Evolutionary conservation across 1,284 basidiomycete genomes (phyloP), one percentile per base, ranked within the genome.

Genomic region (Malassezia furfur): DNA sequence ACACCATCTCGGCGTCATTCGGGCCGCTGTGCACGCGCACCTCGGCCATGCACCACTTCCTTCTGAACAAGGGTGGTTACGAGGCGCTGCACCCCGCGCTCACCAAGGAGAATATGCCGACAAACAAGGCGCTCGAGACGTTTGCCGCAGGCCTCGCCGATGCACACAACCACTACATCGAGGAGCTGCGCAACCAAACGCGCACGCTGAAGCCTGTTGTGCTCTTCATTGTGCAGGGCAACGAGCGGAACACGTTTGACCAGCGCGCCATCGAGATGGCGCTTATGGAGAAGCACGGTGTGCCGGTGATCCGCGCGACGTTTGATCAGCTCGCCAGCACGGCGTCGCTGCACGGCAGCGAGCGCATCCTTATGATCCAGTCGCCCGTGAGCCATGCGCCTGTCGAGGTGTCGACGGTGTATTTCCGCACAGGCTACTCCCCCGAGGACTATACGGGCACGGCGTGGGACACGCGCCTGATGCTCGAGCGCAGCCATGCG

Each of bases 221-320:
- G 17, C 79, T 98, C 2, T 91, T 96, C 65, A 88, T 96, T 5
- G 84, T 90, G 0, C 91, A 94, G 70, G 81, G 84, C 8, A 81
- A 83, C 25, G 94, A 98, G 75, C 81, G 91, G n/a, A 98, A 98
- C 72, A 82, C 93, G 0, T 98, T 96, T 71, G 93, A 98, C 72
- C 94, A 98, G 75, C 81, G 85, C 5, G 84, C 82, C 77, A 76
- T 98, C 14, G 89, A 96, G 76, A 93, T 89, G 64, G 84, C 87
- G 60, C 78, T 96, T 0, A 75, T 88, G 0, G 83, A 88, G 65
- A 80, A 76, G 85, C 49, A 65, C 21, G 62, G 61, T 1, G 60
- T 74, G 12, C 43, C 52, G 12, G 65, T 65, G 1, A 17, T 66
- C 10, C 54, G 71, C 14, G 58, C 59, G 37, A 64, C 61, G 12